Base-by-base conservation (phyloP, 2,329 filamentous ascomycete genomes). In the Acrocalymma vagum region DNA sequence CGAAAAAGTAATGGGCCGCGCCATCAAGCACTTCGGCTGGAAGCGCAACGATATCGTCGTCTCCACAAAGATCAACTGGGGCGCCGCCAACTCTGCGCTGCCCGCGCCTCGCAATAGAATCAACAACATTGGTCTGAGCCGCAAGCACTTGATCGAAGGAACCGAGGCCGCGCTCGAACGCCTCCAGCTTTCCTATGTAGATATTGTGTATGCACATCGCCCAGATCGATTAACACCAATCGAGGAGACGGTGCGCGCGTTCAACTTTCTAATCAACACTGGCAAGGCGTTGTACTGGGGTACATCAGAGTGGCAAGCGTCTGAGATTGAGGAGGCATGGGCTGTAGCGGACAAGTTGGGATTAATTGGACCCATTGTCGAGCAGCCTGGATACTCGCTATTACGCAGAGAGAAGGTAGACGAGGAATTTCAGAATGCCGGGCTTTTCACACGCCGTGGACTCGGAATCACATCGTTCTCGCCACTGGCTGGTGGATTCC, bases 121-220 rank as follows among this genome's bases (percentile, higher is more conserved):
- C 45, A 88, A 88, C 72, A 87, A 87, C 68, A 74, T 76, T 42
- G 85, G 85, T 6, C 77, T 89, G 20, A 85, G 81, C 3, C 76
- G 84, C 38, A 89, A 89, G 68, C 85, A 88, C 68, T 75, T 88
- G 38, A 73, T 88, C 48, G 85, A 89, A 71, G 85, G 84, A 17
- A 77, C 84, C 50, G 76, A 82, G 35, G 74, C 74, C 20, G 81
- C 80, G 7, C 74, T 89, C 20, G 70, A 81, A 58, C 79, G 82
- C 18, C 71, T 85, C 22, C 48, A 74, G 58, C 73, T 84, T 30
- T 72, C 78, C 26, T 85, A 86, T 57, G 84, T 88, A 25, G 86
- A 88, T 59, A 72, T 88, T 28, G 76, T 88, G 53, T 87, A 85
- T 58, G 84, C 85, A 11, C 85, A 88, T 70, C 79, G 85, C 14